These are phyloP conservation scores for Xerocomus brunneocitrinus DNA, from an alignment of 768 basidiomycete species.

Conservation along the genomic window DNA sequence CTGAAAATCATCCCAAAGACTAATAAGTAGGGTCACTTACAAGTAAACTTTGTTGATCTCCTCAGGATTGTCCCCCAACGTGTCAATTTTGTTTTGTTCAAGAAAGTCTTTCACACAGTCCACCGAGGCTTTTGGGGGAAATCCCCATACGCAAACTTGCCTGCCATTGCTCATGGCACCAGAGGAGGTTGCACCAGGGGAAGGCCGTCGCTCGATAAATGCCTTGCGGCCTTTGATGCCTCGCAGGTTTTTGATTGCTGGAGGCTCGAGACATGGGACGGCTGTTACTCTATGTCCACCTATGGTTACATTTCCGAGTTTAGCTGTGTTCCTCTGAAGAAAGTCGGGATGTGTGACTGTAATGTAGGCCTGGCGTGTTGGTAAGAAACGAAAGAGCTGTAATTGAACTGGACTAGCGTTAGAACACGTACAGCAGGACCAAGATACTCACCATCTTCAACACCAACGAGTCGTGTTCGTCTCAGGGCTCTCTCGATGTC, in stretches of 20 bases:
- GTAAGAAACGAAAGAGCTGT: constrained; percentile 56
- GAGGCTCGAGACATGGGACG: constrained; percentile 23
- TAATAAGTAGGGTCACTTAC: constrained; percentile 34
- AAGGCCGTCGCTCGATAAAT: constrained; percentile 33
- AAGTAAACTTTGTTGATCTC: constrained; percentile 46
- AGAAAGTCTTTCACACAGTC: constrained; percentile 39
- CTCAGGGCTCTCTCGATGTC: constrained; percentile 49
- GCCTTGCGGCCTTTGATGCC: constrained; percentile 39
- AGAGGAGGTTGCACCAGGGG: constrained; percentile 42
- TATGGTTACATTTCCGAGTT: constrained; percentile 42
- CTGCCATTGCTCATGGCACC: constrained; percentile 51
- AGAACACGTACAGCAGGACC: constrained; percentile 3
- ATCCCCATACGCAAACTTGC: constrained; percentile 56
- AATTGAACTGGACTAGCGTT: constrained; percentile 43
- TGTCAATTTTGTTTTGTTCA: constrained; percentile 41
- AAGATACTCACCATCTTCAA: constrained; percentile 34
- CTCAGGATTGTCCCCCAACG: constrained; percentile 37
- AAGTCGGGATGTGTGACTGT: constrained; percentile 47
- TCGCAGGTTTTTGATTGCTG: constrained; percentile 29
- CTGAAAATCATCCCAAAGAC: constrained; percentile 3
- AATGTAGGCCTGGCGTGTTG: constrained; percentile 56
- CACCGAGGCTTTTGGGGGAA: constrained; percentile 46
- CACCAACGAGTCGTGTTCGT: constrained; percentile 41
- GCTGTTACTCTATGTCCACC: constrained; percentile 42
- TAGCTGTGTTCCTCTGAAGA: constrained; percentile 37